Conservation (phyloP, 2,329 filamentous ascomycete genomes). For the Diatrype stigma region DNA sequence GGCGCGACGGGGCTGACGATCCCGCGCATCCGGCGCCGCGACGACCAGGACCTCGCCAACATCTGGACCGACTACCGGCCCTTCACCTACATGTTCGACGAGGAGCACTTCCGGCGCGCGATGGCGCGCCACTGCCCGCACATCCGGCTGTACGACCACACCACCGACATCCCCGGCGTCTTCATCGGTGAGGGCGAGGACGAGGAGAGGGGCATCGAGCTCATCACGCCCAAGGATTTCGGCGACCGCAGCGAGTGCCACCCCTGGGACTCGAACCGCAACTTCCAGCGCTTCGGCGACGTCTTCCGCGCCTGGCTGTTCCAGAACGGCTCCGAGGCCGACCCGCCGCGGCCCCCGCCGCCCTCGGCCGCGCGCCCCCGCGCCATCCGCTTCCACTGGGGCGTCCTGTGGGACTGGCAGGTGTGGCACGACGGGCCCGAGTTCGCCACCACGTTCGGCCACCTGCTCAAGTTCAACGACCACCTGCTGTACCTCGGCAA, state of each 20-base stretch:
- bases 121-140: slow-evolving; percentile 36
- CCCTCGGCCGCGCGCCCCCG: slow-evolving; percentile 29
- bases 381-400: slow-evolving; percentile 39
- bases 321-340: slow-evolving; percentile 22
- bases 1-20: slow-evolving; percentile 43
- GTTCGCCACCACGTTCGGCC: slow-evolving; percentile 40
- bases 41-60: slow-evolving; percentile 35
- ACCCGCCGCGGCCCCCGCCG: too few species aligned
- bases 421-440: slow-evolving; percentile 43
- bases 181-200: slow-evolving; percentile 32
- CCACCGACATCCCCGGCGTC: slow-evolving; percentile 34
- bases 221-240: slow-evolving; percentile 38
- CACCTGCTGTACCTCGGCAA: slow-evolving; percentile 39
- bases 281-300: slow-evolving; percentile 34
- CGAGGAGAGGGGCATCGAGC: slow-evolving; percentile 29
- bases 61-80: slow-evolving; percentile 36
- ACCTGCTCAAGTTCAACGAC: slow-evolving; percentile 36
- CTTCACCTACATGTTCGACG: slow-evolving; percentile 45
- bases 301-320: slow-evolving; percentile 32
- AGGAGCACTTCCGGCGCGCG: slow-evolving; percentile 37
- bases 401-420: slow-evolving; percentile 42
- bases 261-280: slow-evolving; percentile 35
- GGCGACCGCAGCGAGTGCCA: slow-evolving; percentile 36
- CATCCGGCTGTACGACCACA: slow-evolving; percentile 36
- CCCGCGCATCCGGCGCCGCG: slow-evolving; percentile 41